Percentiles rank a stretch among this genome's conserved stretches.
phyloP scores from a whole-genome alignment of 2,329 filamentous ascomycete species.

The Aureobasidium sp. region DNA sequence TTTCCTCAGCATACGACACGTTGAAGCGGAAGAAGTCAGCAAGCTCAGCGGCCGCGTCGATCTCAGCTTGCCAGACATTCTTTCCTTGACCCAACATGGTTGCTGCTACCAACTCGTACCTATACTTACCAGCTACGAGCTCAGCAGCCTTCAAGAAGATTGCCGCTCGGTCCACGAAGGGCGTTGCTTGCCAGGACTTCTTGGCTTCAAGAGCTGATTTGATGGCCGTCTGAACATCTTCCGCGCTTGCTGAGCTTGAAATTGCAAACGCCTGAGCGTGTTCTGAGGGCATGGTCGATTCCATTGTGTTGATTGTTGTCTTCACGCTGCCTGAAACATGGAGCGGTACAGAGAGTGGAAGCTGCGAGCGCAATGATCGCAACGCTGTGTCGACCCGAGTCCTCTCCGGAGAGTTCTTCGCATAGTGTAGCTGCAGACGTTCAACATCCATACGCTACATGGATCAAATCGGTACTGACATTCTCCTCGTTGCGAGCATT shows the following conservation, averaged over 20 bases:
- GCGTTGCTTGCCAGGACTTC: conserved; percentile 49
- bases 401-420: conserved; percentile 8
- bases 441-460: no score
- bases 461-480: no score
- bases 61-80: conserved; percentile 99
- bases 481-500: conserved; percentile 21
- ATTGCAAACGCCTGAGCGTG: conserved; percentile 3
- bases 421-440: conserved; percentile 13
- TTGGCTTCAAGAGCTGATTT: conserved; percentile 38
- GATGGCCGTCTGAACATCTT: conserved; percentile 31
- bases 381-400: not conserved
- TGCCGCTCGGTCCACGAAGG: conserved; percentile 91
- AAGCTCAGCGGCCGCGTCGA: conserved; percentile 93
- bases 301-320: not conserved
- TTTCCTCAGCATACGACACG: conserved; percentile 91
- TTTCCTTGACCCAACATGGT: conserved; percentile 98
- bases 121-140: conserved; percentile 89
- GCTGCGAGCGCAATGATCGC: not conserved
- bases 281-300: conserved; percentile 5
- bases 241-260: conserved; percentile 19
- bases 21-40: conserved; percentile 96
- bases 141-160: conserved; percentile 98
- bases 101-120: conserved; percentile 96
- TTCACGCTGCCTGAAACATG: not conserved
- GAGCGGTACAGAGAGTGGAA: not conserved